These are phyloP conservation scores for Lactarius vividus DNA, from an alignment of 768 basidiomycete genomes.

Conservation along the genomic window DNA sequence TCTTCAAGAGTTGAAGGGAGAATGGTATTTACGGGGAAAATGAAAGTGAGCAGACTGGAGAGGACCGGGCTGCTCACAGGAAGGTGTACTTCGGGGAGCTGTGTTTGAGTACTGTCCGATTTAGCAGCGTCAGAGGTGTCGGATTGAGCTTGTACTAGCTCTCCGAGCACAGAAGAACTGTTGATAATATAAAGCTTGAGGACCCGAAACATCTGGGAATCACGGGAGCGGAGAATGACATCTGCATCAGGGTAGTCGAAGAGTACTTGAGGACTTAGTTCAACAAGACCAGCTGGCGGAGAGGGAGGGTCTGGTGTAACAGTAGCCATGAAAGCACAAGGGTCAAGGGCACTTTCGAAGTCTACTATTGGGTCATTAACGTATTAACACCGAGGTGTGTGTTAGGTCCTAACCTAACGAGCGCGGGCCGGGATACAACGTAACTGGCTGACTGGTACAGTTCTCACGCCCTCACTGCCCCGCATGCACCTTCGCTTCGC, in stretches of 20 bases:
- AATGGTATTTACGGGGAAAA: background rate
- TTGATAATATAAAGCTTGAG: constrained; percentile 43
- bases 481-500: no score
- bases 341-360: background rate
- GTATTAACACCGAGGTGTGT: no score
- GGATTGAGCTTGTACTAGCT: background rate
- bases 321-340: background rate
- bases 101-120: background rate
- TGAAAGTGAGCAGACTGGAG: background rate
- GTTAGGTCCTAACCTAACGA: no score
- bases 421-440: no score
- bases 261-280: background rate
- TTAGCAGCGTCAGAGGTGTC: background rate
- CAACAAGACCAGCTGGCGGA: background rate
- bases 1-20: constrained; percentile 6
- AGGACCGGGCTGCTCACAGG: background rate
- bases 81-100: background rate
- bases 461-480: no score
- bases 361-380: background rate
- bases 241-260: constrained; percentile 38
- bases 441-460: no score
- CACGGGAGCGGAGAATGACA: constrained; percentile 42
- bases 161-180: constrained; percentile 42
- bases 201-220: constrained; percentile 43
- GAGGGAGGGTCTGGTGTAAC: background rate